Conservation (phyloP, 2,329 filamentous ascomycete species). For the Paraphaeosphaeria minitans region DNA sequence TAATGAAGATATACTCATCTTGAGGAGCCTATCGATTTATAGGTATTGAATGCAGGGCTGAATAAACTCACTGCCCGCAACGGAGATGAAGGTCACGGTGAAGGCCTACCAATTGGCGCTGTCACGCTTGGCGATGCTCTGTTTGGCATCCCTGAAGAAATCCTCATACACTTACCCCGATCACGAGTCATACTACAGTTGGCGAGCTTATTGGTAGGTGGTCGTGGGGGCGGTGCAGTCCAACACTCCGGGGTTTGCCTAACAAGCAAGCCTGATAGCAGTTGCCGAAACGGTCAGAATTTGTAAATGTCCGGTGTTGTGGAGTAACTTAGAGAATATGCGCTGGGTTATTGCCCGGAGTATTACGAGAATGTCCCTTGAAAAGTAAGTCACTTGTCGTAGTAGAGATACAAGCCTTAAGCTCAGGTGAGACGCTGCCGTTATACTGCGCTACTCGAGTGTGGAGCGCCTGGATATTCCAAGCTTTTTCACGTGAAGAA, state of each 20-base stretch:
- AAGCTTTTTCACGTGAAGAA: not conserved
- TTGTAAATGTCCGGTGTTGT: not conserved
- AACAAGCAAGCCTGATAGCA: not conserved
- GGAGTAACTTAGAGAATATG: not conserved
- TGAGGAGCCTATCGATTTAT: not conserved
- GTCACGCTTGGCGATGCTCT: constrained; percentile 2
- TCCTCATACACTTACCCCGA: not conserved
- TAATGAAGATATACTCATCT: not conserved
- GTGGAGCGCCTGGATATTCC: not conserved
- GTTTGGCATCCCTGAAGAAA: not conserved
- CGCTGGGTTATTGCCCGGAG: not conserved
- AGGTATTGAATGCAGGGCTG: not conserved
- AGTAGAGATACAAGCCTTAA: not conserved
- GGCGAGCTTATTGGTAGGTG: not conserved
- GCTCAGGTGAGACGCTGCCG: not conserved
- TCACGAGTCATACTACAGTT: not conserved
- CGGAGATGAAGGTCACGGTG: constrained; percentile 1
- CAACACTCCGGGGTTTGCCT: not conserved
- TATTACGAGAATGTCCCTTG: not conserved
- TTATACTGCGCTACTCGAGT: not conserved
- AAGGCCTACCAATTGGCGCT: constrained; percentile 3
- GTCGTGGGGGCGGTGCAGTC: not conserved
- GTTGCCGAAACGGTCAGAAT: not conserved
- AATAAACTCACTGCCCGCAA: not conserved
- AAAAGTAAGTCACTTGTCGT: not conserved